Evolutionary conservation across 805 yeast genomes (phyloP), one percentile per base, ranked within the genome.

Genomic region (Komagataella ulmi): DNA sequence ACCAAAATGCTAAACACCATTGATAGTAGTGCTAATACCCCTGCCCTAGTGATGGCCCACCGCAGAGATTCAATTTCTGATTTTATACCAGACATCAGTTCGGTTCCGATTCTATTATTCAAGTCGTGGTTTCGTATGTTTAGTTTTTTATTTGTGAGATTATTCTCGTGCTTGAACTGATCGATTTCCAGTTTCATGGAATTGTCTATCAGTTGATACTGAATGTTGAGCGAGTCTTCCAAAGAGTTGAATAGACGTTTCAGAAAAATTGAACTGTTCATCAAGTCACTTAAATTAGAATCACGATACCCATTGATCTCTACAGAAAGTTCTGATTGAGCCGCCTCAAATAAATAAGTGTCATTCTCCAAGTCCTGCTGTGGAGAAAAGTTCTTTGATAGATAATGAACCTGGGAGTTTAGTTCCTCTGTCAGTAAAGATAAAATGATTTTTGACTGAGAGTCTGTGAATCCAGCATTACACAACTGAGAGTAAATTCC

Each of bases 41-140:
- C 97, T 63, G 93, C 78, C 52, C 97, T 74, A 1, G 97, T 89
- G 47, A 91, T 80, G 61, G 88, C 88, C 99, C 99, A 91, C 59
- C 98, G 74, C 54, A 91, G 73, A 53, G 83, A 80, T 66, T 91
- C 99, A 53, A 88, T 86, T 52, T 88, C 93, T 0, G 93, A 83
- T 61, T 88, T 80, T 62, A 89, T 77, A 6, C 87, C 93, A 40
- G 93, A 81, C 54, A 82, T 80, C 57, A 93, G 74, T 57, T 85
- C 85, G 3, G 93, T 85, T 21, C 86, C 79, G 54, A 91, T 90
- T 57, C 88, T 82, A 66, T 88, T 89, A 57, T 85, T 82, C 48
- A 91, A 75, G 60, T 86, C 96, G 61, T 88, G 95, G 51, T 89
- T 80, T 55, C 77, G 76, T 55, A 86, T 68, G 61, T 82, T 81